Percentiles rank a stretch among this genome's conserved stretches.
phyloP scores from a whole-genome alignment of 768 basidiomycete species.

The Leccinum boreale region DNA sequence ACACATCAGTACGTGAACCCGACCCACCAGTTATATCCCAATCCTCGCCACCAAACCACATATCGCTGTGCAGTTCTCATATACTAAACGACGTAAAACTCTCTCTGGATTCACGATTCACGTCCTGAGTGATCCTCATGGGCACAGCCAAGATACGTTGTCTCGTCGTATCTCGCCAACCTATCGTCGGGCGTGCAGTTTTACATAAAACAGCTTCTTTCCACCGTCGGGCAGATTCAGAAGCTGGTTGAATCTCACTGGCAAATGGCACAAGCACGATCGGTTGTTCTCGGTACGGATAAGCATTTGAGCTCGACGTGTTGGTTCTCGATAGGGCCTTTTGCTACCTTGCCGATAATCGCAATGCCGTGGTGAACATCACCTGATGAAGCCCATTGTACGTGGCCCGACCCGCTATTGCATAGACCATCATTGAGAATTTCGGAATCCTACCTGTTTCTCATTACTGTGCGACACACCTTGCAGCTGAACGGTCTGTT shows the following conservation, averaged over 20 bases:
- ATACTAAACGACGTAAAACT: slow-evolving; percentile 1
- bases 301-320: background rate
- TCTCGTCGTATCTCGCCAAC: background rate
- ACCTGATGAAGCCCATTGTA: background rate
- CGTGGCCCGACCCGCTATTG: background rate
- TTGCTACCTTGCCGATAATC: background rate
- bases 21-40: background rate
- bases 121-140: background rate
- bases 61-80: background rate
- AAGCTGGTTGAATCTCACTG: background rate
- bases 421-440: background rate
- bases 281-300: background rate
- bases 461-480: background rate
- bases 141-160: background rate
- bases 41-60: background rate
- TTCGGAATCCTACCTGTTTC: background rate
- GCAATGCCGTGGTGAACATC: background rate
- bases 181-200: background rate
- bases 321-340: background rate
- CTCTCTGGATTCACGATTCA: background rate
- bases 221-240: background rate
- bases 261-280: background rate
- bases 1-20: background rate
- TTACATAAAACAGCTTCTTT: background rate
- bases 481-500: background rate